Evolutionary conservation across 1,284 basidiomycete species (phyloP).

Genomic region (Fereydounia khargensis): DNA sequence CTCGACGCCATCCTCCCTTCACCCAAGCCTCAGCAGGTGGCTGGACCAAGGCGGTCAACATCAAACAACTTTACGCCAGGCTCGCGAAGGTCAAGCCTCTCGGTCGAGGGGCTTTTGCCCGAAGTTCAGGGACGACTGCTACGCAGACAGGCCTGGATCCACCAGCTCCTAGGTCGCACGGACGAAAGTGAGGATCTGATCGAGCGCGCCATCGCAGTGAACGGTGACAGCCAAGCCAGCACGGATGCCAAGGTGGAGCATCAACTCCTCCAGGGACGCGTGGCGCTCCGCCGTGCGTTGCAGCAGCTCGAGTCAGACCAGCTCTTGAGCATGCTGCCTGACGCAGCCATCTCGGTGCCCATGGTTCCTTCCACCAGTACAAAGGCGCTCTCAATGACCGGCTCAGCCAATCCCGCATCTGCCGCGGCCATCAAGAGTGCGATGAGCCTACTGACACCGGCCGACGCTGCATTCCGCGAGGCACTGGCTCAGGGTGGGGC

Average conservation of each 20-base stretch:
- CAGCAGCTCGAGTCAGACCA: slow-evolving; percentile 36
- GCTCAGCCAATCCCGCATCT: slow-evolving; percentile 18
- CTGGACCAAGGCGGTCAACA: no score
- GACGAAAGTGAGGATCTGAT: slow-evolving; percentile 20
- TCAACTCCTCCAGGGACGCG: slow-evolving; percentile 24
- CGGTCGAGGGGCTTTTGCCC: slow-evolving; percentile 23
- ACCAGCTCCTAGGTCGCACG: slow-evolving; percentile 21
- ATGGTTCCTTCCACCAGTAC: slow-evolving; percentile 31
- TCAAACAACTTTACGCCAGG: no score
- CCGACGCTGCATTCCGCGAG: slow-evolving; percentile 24
- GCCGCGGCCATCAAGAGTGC: slow-evolving; percentile 26
- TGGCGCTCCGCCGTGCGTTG: slow-evolving; percentile 27
- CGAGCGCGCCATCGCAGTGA: slow-evolving; percentile 22
- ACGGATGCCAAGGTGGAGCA: slow-evolving; percentile 20
- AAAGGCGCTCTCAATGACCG: slow-evolving; percentile 9
- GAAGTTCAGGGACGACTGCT: slow-evolving; percentile 31
- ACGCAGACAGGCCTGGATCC: slow-evolving; percentile 38
- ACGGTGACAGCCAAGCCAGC: slow-evolving; percentile 7
- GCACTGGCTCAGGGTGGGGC: slow-evolving; percentile 17
- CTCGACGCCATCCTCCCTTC: slow-evolving; percentile 19
- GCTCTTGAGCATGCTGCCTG: slow-evolving; percentile 46
- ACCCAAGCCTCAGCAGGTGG: slow-evolving; percentile 2
- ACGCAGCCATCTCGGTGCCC: slow-evolving; percentile 43
- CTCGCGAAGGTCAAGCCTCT: slow-evolving; percentile 5
- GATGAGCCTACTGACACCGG: slow-evolving; percentile 18